phyloP scores from a whole-genome alignment of 352 stramenopile genomes.

The Phytophthora palmivora region DNA sequence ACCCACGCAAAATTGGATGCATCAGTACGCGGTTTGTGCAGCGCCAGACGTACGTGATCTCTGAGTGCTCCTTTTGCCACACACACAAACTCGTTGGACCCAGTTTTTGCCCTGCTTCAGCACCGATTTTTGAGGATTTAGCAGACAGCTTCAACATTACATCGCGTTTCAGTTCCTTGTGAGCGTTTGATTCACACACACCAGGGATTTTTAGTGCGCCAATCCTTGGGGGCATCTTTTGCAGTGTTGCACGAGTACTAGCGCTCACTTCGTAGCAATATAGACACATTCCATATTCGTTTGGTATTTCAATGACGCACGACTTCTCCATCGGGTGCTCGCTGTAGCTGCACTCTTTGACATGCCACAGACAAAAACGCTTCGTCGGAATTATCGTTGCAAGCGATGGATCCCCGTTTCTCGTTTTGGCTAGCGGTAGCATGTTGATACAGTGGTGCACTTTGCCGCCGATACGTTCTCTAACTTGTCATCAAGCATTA shows the following conservation, averaged over 20 bases:
- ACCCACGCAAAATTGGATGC: slow-evolving; percentile 57
- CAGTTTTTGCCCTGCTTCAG: slow-evolving; percentile 11
- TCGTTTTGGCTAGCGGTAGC: slow-evolving; percentile 26
- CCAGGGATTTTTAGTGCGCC: slow-evolving; percentile 48
- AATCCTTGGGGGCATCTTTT: slow-evolving; percentile 54
- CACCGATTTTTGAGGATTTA: background rate
- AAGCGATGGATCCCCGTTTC: slow-evolving; percentile 1
- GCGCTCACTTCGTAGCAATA: slow-evolving; percentile 64
- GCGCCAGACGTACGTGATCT: slow-evolving; percentile 59
- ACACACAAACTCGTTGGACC: slow-evolving; percentile 40
- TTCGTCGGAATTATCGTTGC: slow-evolving; percentile 2
- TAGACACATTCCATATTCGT: slow-evolving; percentile 64
- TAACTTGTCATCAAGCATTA: slow-evolving; percentile 12
- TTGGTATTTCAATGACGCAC: slow-evolving; percentile 62
- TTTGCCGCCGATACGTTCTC: slow-evolving; percentile 54
- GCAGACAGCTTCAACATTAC: slow-evolving; percentile 26
- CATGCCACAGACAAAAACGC: slow-evolving; percentile 63
- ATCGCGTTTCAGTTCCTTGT: slow-evolving; percentile 24
- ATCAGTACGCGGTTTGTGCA: slow-evolving; percentile 68
- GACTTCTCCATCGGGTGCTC: slow-evolving; percentile 62
- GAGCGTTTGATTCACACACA: slow-evolving; percentile 38
- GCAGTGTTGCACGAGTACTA: slow-evolving; percentile 45
- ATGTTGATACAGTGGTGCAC: slow-evolving; percentile 62
- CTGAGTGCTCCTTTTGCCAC: slow-evolving; percentile 70
- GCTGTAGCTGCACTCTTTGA: slow-evolving; percentile 42